A percentile compares a stretch with the other conserved stretches of the same genome.
phyloP scores from a whole-genome alignment of 805 yeast species.

The Candida nanaspora region DNA sequence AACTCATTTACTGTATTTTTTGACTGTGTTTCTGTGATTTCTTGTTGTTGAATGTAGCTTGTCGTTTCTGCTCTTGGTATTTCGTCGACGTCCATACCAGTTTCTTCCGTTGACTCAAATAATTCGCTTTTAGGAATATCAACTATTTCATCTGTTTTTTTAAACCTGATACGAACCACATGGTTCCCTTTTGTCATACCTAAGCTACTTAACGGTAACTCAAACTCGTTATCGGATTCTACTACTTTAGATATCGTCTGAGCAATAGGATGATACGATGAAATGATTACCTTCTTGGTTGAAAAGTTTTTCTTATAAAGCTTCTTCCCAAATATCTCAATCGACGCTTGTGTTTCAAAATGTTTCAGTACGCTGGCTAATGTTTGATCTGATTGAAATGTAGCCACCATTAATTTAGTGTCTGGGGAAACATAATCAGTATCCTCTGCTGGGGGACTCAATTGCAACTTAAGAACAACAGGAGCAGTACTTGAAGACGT shows the following conservation, averaged over 20 bases:
- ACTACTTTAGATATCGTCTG: slow-evolving; percentile 18
- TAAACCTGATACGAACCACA: slow-evolving; percentile 20
- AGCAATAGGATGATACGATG: slow-evolving; percentile 10
- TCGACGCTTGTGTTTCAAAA: slow-evolving; percentile 8
- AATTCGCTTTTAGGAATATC: neutral
- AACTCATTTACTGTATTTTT: neutral
- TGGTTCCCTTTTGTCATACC: slow-evolving; percentile 22
- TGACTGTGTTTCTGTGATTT: neutral
- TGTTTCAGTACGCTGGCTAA: slow-evolving; percentile 9
- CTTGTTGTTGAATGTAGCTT: neutral
- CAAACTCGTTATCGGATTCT: slow-evolving; percentile 11
- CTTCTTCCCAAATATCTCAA: slow-evolving; percentile 6
- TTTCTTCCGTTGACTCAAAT: too few species aligned
- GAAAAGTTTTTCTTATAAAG: neutral
- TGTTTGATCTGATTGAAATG: slow-evolving; percentile 5
- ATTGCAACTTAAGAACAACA: slow-evolving; percentile 17
- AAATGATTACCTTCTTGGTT: neutral
- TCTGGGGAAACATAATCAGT: slow-evolving; percentile 7
- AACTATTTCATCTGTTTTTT: neutral
- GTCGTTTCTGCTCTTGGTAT: slow-evolving; percentile 1
- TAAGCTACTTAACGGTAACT: slow-evolving; percentile 13
- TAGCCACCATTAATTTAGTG: slow-evolving; percentile 8
- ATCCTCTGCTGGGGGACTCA: slow-evolving; percentile 12
- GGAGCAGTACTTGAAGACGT: neutral
- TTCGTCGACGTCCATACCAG: neutral